A percentile compares a stretch with the other conserved stretches of the same genome.
Evolutionary conservation across 1,139 yeast species (phyloP).

Genomic region (Geotrichum phurueaensis): DNA sequence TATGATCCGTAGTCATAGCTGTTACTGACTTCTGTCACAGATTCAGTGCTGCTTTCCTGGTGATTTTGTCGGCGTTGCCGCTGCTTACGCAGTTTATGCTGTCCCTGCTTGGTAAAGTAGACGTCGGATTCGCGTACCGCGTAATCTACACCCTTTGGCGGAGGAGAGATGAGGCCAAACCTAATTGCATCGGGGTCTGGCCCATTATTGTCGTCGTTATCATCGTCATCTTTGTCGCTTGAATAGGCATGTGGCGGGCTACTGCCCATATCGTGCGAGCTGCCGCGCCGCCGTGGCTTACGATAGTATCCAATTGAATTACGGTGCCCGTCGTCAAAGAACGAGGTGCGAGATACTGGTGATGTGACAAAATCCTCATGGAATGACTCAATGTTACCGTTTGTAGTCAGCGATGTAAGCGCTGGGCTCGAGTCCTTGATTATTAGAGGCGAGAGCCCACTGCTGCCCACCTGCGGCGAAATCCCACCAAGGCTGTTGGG

Average conservation of each 20-base stretch:
- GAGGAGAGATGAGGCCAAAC: constrained; percentile 12
- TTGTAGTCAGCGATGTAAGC: neutral
- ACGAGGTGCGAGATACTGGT: constrained; percentile 12
- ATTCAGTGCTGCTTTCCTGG: neutral
- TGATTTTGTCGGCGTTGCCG: constrained; percentile 4
- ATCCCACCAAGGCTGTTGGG: neutral
- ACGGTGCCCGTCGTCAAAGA: neutral
- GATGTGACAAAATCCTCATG: constrained; percentile 15
- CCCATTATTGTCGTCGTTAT: neutral
- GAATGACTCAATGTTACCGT: neutral
- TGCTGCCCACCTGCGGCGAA: neutral
- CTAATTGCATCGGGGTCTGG: constrained; percentile 4
- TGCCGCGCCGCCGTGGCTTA: constrained; percentile 28
- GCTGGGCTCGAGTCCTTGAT: neutral
- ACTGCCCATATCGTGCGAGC: constrained; percentile 27
- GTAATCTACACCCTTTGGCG: constrained; percentile 28
- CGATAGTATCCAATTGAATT: constrained; percentile 25
- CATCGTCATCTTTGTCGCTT: constrained; percentile 3
- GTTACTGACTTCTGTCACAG: neutral
- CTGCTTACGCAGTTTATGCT: constrained; percentile 8
- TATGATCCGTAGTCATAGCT: constrained; percentile 3
- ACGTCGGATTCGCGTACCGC: constrained; percentile 37
- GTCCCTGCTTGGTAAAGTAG: constrained; percentile 26
- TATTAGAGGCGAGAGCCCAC: constrained; percentile 3
- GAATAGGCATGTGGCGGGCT: constrained; percentile 1